These are phyloP conservation scores for Panaeolus papilionaceus DNA, from an alignment of 768 basidiomycete species.

Conservation along the genomic window DNA sequence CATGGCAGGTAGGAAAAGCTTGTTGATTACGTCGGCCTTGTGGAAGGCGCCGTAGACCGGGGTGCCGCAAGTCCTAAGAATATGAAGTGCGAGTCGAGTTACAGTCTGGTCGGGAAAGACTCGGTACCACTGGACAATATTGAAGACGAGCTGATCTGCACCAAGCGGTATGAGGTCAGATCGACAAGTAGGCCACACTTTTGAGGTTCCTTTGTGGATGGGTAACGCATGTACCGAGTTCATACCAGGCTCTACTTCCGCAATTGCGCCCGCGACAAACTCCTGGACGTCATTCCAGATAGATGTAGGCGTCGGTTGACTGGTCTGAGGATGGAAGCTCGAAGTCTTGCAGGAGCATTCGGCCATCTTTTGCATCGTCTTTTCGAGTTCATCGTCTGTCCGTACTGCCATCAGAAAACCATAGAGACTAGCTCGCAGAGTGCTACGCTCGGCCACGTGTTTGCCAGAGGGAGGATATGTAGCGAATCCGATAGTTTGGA, in stretches of 20 bases:
- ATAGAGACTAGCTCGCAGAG: neutral
- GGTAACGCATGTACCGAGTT: too few relatives aligned
- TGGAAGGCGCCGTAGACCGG: neutral
- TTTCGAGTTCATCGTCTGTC: neutral
- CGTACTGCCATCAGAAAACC: neutral
- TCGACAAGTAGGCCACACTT: neutral
- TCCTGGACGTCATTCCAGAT: neutral
- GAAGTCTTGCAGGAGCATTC: neutral
- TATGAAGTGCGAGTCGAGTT: neutral
- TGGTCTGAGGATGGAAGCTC: neutral
- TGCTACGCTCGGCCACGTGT: neutral
- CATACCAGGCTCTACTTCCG: neutral
- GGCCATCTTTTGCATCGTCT: neutral
- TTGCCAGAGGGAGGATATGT: neutral
- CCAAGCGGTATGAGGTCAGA: neutral
- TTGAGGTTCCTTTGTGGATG: neutral
- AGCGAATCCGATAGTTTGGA: neutral
- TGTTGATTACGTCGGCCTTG: neutral
- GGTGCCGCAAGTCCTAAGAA: neutral
- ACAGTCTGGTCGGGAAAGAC: neutral
- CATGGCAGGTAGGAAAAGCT: neutral
- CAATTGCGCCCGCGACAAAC: neutral
- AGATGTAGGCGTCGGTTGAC: neutral
- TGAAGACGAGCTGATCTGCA: neutral
- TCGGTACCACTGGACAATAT: neutral